phyloP scores from a whole-genome alignment of 352 stramenopile species.

The Phytophthora fragariae region DNA sequence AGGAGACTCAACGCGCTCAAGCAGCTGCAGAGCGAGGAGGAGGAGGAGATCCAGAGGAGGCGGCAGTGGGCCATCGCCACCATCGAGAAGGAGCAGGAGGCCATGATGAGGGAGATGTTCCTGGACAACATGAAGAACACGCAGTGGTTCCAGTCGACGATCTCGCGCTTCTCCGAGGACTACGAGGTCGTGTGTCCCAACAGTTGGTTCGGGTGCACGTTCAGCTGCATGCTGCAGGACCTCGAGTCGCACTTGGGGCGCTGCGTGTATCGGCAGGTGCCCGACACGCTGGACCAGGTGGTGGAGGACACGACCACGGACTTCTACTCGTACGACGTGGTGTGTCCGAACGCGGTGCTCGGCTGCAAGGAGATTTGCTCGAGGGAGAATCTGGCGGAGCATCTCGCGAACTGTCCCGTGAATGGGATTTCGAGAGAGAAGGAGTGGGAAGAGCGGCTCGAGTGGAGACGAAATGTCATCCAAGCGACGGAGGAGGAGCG shows the following conservation, averaged over 20 bases:
- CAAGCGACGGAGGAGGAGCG: constrained; percentile 80
- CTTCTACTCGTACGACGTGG: constrained; percentile 85
- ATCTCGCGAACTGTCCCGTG: constrained; percentile 72
- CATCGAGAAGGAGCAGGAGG: constrained; percentile 86
- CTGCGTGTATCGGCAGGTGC: constrained; percentile 81
- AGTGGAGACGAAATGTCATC: constrained; percentile 72
- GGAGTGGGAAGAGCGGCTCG: constrained; percentile 78
- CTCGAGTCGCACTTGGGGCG: constrained; percentile 71
- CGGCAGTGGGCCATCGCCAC: constrained; percentile 78
- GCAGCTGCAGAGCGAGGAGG: constrained; percentile 80
- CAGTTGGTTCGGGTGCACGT: constrained; percentile 88
- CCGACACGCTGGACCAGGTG: constrained; percentile 74
- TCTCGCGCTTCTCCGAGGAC: constrained; percentile 78
- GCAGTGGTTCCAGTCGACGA: constrained; percentile 89
- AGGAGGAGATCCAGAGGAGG: constrained; percentile 70
- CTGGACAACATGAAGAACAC: constrained; percentile 92
- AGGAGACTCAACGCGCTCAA: constrained; percentile 69
- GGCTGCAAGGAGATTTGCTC: constrained; percentile 85
- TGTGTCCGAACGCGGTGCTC: constrained; percentile 85
- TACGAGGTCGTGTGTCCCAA: constrained; percentile 90
- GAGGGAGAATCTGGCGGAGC: constrained; percentile 69
- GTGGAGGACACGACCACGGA: constrained; percentile 65
- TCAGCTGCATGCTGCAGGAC: constrained; percentile 86
- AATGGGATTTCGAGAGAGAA: constrained; percentile 78
- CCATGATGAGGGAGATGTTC: constrained; percentile 86